Conservation (phyloP, 2,329 filamentous ascomycete genomes). For the Arthroderma uncinatum region DNA sequence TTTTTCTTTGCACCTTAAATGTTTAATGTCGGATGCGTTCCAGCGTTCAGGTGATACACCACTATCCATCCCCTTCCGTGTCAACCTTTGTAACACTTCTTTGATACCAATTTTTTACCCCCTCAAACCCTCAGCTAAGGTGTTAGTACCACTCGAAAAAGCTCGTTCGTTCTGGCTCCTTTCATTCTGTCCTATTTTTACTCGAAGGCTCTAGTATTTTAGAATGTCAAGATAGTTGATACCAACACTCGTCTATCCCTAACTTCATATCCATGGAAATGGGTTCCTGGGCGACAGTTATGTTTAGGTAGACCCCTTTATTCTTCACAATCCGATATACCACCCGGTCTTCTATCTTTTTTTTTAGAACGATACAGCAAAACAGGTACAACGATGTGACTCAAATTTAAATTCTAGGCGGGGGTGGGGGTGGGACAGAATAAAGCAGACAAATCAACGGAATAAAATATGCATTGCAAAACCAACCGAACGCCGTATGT, state of each 20-base stretch:
- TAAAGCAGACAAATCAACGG: neutral
- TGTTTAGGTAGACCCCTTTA: neutral
- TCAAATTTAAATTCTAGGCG: neutral
- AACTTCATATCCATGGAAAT: too few relatives aligned
- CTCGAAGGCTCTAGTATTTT: too few relatives aligned
- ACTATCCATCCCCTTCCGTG: neutral
- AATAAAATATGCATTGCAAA: neutral
- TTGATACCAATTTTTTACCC: neutral
- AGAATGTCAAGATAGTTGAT: too few relatives aligned
- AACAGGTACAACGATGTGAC: neutral
- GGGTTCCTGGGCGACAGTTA: neutral
- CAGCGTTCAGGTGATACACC: neutral
- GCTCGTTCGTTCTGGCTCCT: too few relatives aligned
- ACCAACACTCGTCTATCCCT: too few relatives aligned
- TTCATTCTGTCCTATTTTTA: too few relatives aligned
- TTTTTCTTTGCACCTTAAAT: neutral
- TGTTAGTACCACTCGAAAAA: too few relatives aligned
- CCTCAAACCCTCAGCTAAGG: neutral
- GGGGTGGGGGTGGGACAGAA: too few relatives aligned
- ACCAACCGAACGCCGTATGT: conserved; percentile 1
- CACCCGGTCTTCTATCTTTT: neutral
- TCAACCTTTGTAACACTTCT: neutral
- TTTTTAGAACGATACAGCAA: neutral
- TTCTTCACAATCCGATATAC: neutral
- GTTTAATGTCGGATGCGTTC: neutral